A percentile compares a stretch with the other conserved stretches of the same genome.
phyloP scores from a whole-genome alignment of 169 alveolate genomes.

The Eimeria necatrix region DNA sequence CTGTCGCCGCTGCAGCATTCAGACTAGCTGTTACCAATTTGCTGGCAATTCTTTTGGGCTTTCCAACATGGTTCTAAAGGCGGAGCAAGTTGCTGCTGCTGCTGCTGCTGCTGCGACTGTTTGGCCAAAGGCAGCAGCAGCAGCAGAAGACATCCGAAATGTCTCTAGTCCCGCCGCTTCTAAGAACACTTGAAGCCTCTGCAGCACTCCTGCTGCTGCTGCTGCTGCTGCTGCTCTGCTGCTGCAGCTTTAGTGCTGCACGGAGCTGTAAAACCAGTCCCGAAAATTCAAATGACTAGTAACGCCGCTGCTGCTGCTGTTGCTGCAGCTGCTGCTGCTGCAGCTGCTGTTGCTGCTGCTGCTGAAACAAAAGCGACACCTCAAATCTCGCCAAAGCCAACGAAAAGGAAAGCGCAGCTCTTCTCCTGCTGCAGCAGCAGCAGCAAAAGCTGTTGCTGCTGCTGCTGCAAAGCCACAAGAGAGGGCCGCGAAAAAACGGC shows the following conservation, averaged over 20 bases:
- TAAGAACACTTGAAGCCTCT: background rate
- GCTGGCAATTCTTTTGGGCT: background rate
- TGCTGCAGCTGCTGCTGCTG: background rate
- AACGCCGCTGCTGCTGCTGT: too few species aligned
- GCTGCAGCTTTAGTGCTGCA: conserved; percentile 25
- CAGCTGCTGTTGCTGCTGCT: conserved; percentile 15
- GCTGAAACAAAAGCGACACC: conserved; percentile 16
- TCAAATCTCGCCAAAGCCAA: conserved; percentile 43
- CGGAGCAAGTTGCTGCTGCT: conserved; percentile 20
- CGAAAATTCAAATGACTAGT: background rate
- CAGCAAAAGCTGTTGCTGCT: conserved; percentile 14
- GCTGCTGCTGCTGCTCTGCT: conserved; percentile 12
- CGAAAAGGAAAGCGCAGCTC: background rate
- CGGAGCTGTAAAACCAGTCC: background rate
- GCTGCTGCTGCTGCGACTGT: conserved; percentile 11
- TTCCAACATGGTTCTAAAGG: background rate
- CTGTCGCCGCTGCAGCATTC: background rate
- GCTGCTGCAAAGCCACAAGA: background rate
- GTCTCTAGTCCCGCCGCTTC: conserved; percentile 10
- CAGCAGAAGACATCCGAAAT: background rate
- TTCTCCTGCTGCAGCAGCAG: conserved; percentile 43
- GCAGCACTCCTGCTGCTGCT: background rate
- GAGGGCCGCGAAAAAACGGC: background rate
- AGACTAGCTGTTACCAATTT: background rate
- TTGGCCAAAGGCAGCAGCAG: background rate